Evolutionary conservation across 73 alveolate genomes (phyloP).

Genomic region (Tetrahymena thermophila): DNA sequence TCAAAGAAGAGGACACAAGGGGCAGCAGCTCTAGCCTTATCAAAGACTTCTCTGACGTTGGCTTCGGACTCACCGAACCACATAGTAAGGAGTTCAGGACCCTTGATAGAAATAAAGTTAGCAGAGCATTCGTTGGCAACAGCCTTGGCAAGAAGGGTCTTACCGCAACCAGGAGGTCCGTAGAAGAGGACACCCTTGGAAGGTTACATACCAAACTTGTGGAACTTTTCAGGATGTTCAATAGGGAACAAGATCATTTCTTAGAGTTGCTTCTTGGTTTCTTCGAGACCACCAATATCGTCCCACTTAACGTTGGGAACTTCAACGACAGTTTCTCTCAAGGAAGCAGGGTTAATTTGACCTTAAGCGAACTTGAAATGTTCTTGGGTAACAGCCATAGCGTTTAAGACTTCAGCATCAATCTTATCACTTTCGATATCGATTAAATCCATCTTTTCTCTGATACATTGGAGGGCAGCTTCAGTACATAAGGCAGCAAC

Average conservation of each 20-base stretch:
- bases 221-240: conserved; percentile 91
- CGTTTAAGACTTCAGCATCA: conserved; percentile 79
- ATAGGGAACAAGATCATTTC: conserved; percentile 96
- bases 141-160: conserved; percentile 59
- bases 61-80: conserved; percentile 80
- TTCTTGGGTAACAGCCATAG: conserved; percentile 96
- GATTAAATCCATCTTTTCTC: conserved; percentile 97
- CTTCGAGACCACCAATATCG: conserved; percentile 98
- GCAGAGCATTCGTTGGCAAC: conserved; percentile 78
- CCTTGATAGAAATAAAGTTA: conserved; percentile 72
- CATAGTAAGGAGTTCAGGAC: conserved; percentile 67
- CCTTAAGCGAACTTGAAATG: conserved; percentile 94
- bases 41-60: conserved; percentile 79
- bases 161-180: conserved; percentile 66
- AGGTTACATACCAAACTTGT: conserved; percentile 69
- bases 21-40: conserved; percentile 79
- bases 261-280: conserved; percentile 83
- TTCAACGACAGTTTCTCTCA: conserved; percentile 87
- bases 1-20: conserved; percentile 86
- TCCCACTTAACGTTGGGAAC: conserved; percentile 97
- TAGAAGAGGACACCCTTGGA: conserved; percentile 55
- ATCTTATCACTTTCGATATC: conserved; percentile 93
- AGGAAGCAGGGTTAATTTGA: conserved; percentile 68
- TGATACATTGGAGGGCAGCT: conserved; percentile 81
- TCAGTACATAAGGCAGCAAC: conserved; percentile 47